phyloP scores from a whole-genome alignment of 225 moss, liverwort and hornwort species.

The Bryoerythrophyllum caledonicum region DNA sequence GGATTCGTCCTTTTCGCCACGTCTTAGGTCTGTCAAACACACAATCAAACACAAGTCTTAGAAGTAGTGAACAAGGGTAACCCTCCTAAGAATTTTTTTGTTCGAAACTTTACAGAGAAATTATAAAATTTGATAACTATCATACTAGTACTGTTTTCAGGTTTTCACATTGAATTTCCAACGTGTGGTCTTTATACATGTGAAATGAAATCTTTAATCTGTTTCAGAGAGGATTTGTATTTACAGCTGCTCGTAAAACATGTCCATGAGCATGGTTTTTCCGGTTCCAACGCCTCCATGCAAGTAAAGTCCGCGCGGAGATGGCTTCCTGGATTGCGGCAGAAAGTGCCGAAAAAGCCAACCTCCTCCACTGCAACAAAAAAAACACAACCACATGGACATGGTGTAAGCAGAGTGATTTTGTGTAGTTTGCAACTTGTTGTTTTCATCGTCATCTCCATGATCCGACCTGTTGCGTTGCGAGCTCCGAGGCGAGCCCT shows the following conservation, averaged over 20 bases:
- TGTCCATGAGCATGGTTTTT: conserved; percentile 96
- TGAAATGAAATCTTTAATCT: too few relatives aligned
- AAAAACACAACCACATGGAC: not conserved
- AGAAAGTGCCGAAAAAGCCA: conserved; percentile 75
- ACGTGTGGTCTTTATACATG: too few relatives aligned
- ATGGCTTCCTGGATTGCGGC: conserved; percentile 41
- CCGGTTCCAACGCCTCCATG: conserved; percentile 92
- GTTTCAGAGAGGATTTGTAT: too few relatives aligned
- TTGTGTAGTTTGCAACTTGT: too few relatives aligned
- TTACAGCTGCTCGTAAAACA: conserved; percentile 85
- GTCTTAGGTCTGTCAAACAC: conserved; percentile 54
- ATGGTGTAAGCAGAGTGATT: too few relatives aligned
- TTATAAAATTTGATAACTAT: too few relatives aligned
- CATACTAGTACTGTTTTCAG: too few relatives aligned
- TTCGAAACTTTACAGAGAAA: too few relatives aligned
- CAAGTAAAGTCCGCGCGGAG: conserved; percentile 79
- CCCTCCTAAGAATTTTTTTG: too few relatives aligned
- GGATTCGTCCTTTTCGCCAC: conserved; percentile 85
- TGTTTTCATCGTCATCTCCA: too few relatives aligned
- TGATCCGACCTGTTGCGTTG: conserved; percentile 47
- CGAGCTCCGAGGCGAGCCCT: conserved; percentile 35
- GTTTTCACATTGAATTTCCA: too few relatives aligned
- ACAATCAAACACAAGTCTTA: not conserved
- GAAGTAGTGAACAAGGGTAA: not conserved
- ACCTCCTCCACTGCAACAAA: conserved; percentile 53